These are phyloP conservation scores for Didymella pomorum DNA, from an alignment of 2,329 filamentous ascomycete genomes.

Conservation along the genomic window DNA sequence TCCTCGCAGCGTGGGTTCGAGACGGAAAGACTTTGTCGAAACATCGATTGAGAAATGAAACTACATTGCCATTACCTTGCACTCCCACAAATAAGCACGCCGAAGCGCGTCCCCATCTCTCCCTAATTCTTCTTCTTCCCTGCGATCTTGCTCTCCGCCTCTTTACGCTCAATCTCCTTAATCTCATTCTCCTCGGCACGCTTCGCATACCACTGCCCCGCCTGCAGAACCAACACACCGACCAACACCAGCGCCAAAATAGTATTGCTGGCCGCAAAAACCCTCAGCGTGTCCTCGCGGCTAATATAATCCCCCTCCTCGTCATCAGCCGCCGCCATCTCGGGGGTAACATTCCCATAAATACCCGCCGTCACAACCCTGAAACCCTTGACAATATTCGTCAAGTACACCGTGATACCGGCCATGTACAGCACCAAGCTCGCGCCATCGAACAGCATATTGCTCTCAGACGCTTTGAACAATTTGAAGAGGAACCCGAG, in stretches of 20 bases:
- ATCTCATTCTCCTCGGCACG: slow-evolving; percentile 86
- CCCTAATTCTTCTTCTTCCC: slow-evolving; percentile 47
- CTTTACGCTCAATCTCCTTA: slow-evolving; percentile 66
- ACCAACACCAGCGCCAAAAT: slow-evolving; percentile 92
- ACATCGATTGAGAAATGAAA: slow-evolving; percentile 1
- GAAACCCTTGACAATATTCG: slow-evolving; percentile 96
- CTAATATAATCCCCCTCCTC: slow-evolving; percentile 72
- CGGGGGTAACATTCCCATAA: slow-evolving; percentile 61
- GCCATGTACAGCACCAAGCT: slow-evolving; percentile 79
- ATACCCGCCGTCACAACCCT: slow-evolving; percentile 78
- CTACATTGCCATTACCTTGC: neutral
- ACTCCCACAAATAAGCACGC: neutral
- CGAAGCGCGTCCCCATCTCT: neutral
- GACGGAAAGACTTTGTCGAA: neutral
- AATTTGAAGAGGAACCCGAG: slow-evolving; percentile 92
- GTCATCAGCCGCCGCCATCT: slow-evolving; percentile 39
- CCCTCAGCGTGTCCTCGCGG: slow-evolving; percentile 87
- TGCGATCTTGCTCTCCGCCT: slow-evolving; percentile 41
- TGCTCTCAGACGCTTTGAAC: slow-evolving; percentile 90
- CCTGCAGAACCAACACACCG: slow-evolving; percentile 90
- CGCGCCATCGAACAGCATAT: slow-evolving; percentile 90
- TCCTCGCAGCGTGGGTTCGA: neutral
- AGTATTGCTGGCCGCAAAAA: slow-evolving; percentile 92
- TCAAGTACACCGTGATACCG: slow-evolving; percentile 89
- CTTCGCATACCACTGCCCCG: slow-evolving; percentile 98